phyloP scores from a whole-genome alignment of 2,329 filamentous ascomycete genomes.

The Colletotrichum musicola region DNA sequence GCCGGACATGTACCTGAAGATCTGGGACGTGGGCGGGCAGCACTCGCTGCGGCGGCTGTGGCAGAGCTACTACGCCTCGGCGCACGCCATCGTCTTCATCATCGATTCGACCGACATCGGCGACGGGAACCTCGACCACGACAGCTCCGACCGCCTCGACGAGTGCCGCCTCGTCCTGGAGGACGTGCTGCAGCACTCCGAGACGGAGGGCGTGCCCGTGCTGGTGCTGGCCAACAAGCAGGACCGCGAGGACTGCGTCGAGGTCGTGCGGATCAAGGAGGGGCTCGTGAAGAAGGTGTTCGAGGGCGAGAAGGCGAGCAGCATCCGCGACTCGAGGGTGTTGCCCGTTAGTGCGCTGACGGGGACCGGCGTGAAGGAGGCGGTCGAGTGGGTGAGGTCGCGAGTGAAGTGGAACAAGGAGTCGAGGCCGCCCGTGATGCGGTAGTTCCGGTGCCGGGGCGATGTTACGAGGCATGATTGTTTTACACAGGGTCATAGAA shows the following conservation, averaged over 20 bases:
- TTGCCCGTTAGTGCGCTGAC: slow-evolving; percentile 93
- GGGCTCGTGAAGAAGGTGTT: slow-evolving; percentile 95
- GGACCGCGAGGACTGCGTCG: slow-evolving; percentile 95
- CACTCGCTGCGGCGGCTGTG: slow-evolving; percentile 89
- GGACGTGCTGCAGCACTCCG: slow-evolving; percentile 86
- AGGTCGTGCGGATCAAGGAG: slow-evolving; percentile 97
- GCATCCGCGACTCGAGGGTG: slow-evolving; percentile 90
- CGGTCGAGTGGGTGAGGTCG: slow-evolving; percentile 95
- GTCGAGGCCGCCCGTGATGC: slow-evolving; percentile 90
- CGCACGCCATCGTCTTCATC: slow-evolving; percentile 97
- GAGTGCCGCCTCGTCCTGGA: slow-evolving; percentile 93
- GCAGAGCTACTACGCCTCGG: slow-evolving; percentile 95
- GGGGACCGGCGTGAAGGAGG: slow-evolving; percentile 88
- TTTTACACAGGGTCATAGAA: slow-evolving; percentile 27
- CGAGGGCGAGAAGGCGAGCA: slow-evolving; percentile 89
- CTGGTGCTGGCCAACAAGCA: slow-evolving; percentile 97
- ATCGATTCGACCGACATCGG: slow-evolving; percentile 96
- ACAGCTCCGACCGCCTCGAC: slow-evolving; percentile 74
- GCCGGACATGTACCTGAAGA: slow-evolving; percentile 95
- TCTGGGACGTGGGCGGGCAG: slow-evolving; percentile 98
- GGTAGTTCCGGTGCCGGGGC: slow-evolving; percentile 64
- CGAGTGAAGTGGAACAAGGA: slow-evolving; percentile 98
- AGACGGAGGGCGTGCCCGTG: slow-evolving; percentile 91
- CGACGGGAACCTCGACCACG: slow-evolving; percentile 74
- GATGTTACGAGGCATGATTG: slow-evolving; percentile 34